phyloP scores from a whole-genome alignment of 768 basidiomycete genomes.

The Tulasnella sp. region DNA sequence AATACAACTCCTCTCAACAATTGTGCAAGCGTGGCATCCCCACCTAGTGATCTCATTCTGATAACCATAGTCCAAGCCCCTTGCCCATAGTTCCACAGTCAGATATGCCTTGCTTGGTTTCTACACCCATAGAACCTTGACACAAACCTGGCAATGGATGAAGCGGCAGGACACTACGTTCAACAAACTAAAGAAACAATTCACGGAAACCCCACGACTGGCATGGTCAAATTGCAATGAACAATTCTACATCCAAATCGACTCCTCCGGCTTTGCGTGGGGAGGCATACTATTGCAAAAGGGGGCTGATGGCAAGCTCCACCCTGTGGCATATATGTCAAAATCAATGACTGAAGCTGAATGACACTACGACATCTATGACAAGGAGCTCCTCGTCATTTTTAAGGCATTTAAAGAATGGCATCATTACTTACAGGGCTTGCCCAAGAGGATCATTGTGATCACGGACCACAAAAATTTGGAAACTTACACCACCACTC shows the following conservation, averaged over 20 bases:
- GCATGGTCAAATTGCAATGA: neutral
- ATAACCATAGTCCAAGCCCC: too few relatives aligned
- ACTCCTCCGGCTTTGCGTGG: neutral
- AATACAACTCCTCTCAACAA: too few relatives aligned
- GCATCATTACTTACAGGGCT: neutral
- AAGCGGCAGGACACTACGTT: neutral
- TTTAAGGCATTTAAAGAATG: constrained; percentile 24
- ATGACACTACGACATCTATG: constrained; percentile 34
- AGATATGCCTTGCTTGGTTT: too few relatives aligned
- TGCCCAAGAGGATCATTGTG: neutral
- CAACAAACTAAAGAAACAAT: neutral
- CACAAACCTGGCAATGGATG: neutral
- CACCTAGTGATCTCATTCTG: too few relatives aligned
- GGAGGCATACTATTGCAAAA: neutral
- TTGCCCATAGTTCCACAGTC: too few relatives aligned
- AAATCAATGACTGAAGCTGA: constrained; percentile 21
- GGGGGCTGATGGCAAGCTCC: neutral
- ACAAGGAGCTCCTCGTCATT: constrained; percentile 39
- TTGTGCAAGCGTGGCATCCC: too few relatives aligned
- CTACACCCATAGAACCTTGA: too few relatives aligned
- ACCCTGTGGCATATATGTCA: constrained; percentile 28
- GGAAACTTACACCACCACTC: neutral
- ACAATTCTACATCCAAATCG: neutral
- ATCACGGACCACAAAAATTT: neutral
- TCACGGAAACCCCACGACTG: neutral